These are phyloP conservation scores for Taphrina confusa DNA, from an alignment of 1,139 yeast genomes.

Conservation along the genomic window DNA sequence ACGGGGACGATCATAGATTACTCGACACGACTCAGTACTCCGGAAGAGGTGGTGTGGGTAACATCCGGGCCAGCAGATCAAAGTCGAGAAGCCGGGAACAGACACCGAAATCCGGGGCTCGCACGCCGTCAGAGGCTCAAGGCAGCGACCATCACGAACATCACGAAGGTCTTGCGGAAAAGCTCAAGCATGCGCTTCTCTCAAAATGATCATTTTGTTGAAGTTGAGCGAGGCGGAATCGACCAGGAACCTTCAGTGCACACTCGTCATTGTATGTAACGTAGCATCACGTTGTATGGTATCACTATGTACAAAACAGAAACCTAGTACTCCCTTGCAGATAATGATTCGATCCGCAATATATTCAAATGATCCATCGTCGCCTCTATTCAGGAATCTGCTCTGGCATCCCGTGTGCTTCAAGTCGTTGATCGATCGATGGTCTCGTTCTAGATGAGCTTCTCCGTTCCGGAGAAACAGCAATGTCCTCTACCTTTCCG, in stretches of 20 bases:
- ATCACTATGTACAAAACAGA: too few species aligned
- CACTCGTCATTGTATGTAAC: too few species aligned
- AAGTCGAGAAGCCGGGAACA: not conserved
- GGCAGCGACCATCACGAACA: not conserved
- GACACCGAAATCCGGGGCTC: slow-evolving; percentile 14
- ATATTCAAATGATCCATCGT: too few species aligned
- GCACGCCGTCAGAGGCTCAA: not conserved
- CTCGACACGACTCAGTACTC: slow-evolving; percentile 15
- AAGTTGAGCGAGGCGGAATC: too few species aligned
- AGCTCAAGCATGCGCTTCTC: slow-evolving; percentile 15
- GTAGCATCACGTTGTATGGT: too few species aligned
- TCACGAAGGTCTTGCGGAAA: slow-evolving; percentile 17
- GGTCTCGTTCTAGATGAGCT: slow-evolving; percentile 15
- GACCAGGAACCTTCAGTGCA: too few species aligned
- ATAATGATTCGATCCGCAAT: too few species aligned
- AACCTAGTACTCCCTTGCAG: too few species aligned
- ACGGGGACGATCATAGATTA: slow-evolving; percentile 9
- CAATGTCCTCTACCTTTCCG: slow-evolving; percentile 19
- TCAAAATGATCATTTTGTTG: too few species aligned
- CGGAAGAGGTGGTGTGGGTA: slow-evolving; percentile 15
- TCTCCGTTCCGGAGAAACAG: slow-evolving; percentile 31
- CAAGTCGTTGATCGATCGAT: slow-evolving; percentile 25
- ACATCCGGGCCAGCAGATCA: slow-evolving; percentile 6
- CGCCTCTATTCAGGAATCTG: slow-evolving; percentile 3
- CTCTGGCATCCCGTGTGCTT: not conserved